Evolutionary conservation across 495 filamentous ascomycete species (phyloP).

Genomic region (Achaetomiella virescens): DNA sequence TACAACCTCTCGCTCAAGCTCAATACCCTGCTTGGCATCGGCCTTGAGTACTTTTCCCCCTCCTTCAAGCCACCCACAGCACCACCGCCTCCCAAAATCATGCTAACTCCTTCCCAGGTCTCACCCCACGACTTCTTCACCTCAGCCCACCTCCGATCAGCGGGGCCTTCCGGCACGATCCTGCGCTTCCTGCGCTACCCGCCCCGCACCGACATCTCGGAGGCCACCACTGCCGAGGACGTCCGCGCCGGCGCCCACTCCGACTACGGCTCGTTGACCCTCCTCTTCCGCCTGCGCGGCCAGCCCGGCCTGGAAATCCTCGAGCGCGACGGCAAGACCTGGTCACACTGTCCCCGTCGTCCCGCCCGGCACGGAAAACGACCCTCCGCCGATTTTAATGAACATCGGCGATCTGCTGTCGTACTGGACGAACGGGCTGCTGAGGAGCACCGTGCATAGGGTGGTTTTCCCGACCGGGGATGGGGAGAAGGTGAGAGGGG

Average conservation of each 20-base stretch:
- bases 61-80: background rate
- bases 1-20: constrained; percentile 66
- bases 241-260: constrained; percentile 86
- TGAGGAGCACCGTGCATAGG: constrained; percentile 81
- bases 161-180: constrained; percentile 61
- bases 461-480: constrained; percentile 62
- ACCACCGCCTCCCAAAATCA: constrained; percentile 23
- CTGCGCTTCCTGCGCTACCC: constrained; percentile 83
- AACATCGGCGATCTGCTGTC: constrained; percentile 89
- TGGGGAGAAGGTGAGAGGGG: constrained; percentile 40
- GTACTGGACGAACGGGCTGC: constrained; percentile 84
- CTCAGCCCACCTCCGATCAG: constrained; percentile 55
- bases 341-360: constrained; percentile 59
- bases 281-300: constrained; percentile 77
- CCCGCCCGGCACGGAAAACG: constrained; percentile 45
- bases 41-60: constrained; percentile 47
- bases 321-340: constrained; percentile 45
- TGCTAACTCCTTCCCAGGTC: constrained; percentile 5
- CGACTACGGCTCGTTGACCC: constrained; percentile 83
- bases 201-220: constrained; percentile 26
- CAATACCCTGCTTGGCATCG: constrained; percentile 67
- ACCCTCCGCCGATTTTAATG: constrained; percentile 72
- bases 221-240: constrained; percentile 59
- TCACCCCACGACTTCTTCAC: constrained; percentile 60
- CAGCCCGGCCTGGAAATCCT: constrained; percentile 86